phyloP scores from a whole-genome alignment of 2,329 filamentous ascomycete species.

The Coniochaeta hoffmannii region DNA sequence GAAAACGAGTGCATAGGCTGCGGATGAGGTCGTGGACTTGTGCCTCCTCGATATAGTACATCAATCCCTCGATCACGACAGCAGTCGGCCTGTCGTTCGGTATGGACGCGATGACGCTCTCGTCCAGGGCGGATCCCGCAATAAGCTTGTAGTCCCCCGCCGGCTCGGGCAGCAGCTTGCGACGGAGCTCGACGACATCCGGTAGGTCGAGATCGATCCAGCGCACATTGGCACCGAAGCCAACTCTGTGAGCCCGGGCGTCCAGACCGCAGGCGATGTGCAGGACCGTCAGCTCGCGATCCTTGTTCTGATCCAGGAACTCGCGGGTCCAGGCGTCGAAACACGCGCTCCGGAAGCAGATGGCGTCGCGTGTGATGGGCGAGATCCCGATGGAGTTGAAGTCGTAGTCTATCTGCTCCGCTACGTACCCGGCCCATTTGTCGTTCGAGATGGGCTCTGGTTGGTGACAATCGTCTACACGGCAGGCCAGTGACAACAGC shows the following conservation, averaged over 20 bases:
- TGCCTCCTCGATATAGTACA: background rate
- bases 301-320: background rate
- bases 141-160: background rate
- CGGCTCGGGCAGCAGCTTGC: background rate
- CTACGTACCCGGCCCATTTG: background rate
- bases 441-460: background rate
- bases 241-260: constrained; percentile 1
- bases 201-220: constrained; percentile 6
- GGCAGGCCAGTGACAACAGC: background rate
- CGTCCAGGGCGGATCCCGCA: constrained; percentile 6
- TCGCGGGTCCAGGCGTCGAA: constrained; percentile 1
- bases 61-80: background rate
- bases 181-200: constrained; percentile 3
- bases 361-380: background rate
- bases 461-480: background rate
- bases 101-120: constrained; percentile 5
- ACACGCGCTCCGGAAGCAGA: background rate
- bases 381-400: background rate
- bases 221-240: background rate
- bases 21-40: background rate
- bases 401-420: background rate
- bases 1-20: background rate
- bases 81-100: background rate
- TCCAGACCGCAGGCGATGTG: constrained; percentile 6
- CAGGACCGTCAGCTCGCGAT: background rate